Percentiles rank a stretch among this genome's conserved stretches.
phyloP scores from a whole-genome alignment of 1,139 yeast genomes.

The Yamadazyma pseudoaaseri region DNA sequence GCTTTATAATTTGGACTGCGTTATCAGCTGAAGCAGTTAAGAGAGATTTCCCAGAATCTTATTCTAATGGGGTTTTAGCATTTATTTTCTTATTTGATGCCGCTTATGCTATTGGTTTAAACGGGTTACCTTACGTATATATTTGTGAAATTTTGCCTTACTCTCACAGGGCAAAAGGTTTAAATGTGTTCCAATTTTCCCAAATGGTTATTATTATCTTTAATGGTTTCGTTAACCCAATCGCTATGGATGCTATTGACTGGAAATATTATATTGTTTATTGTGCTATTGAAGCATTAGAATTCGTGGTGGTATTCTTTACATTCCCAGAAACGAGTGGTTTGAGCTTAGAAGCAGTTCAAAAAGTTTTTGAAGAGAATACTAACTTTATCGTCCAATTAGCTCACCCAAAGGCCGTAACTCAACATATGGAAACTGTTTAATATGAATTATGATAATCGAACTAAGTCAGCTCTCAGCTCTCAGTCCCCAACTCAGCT shows the following conservation, averaged over 20 bases:
- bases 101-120: conserved; percentile 35
- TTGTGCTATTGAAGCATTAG: conserved; percentile 37
- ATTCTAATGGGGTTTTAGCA: conserved; percentile 42
- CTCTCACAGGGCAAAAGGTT: conserved; percentile 43
- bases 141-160: conserved; percentile 44
- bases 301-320: conserved; percentile 35
- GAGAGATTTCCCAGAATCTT: conserved; percentile 25
- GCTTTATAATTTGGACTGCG: conserved; percentile 37
- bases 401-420: conserved; percentile 5
- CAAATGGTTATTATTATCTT: conserved; percentile 21
- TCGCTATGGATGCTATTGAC: conserved; percentile 55
- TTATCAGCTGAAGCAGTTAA: conserved; percentile 35
- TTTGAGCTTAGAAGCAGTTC: conserved; percentile 53
- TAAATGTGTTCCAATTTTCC: conserved; percentile 29
- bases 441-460: too few relatives aligned
- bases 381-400: conserved; percentile 7
- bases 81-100: conserved; percentile 41
- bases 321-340: conserved; percentile 49
- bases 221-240: conserved; percentile 51
- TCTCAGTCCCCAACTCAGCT: too few relatives aligned
- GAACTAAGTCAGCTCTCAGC: too few relatives aligned
- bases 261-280: conserved; percentile 62
- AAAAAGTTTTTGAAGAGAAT: conserved; percentile 43
- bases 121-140: conserved; percentile 37
- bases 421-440: conserved; percentile 5